phyloP scores from a whole-genome alignment of 176 grass and related monocot genomes.

The Puccinellia tenuiflora region DNA sequence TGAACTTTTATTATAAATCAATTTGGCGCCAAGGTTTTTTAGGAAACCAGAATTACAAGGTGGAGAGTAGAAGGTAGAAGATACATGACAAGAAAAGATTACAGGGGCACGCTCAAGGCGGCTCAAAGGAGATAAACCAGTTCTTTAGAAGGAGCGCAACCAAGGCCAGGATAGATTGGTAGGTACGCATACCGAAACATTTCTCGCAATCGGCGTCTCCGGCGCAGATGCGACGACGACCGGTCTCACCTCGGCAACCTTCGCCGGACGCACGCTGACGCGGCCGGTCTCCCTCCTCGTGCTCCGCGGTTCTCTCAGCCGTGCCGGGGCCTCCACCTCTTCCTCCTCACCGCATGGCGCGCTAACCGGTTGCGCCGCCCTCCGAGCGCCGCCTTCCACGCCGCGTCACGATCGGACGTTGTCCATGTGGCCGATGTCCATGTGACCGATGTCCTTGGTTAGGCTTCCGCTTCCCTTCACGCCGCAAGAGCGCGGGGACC shows the following conservation, averaged over 20 bases:
- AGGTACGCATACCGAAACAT: no score
- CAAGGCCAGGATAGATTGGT: no score
- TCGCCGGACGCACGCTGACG: not conserved
- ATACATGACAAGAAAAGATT: no score
- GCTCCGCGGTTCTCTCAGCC: not conserved
- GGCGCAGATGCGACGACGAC: not conserved
- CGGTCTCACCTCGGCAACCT: not conserved
- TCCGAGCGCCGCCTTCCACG: not conserved
- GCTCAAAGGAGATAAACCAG: no score
- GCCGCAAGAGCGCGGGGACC: slow-evolving; percentile 12
- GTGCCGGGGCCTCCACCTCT: not conserved
- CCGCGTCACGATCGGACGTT: not conserved
- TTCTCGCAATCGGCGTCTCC: not conserved
- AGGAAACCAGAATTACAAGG: no score
- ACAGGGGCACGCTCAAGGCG: no score
- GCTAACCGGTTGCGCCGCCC: not conserved
- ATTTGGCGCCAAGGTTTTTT: no score
- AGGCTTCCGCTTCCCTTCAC: slow-evolving; percentile 32
- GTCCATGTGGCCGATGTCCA: not conserved
- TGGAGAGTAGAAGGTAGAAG: no score
- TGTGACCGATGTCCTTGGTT: not conserved
- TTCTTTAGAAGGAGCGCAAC: no score
- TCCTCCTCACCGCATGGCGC: not conserved
- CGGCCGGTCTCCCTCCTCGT: not conserved
- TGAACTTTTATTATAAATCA: no score